Evolutionary conservation across 2,329 filamentous ascomycete species (phyloP), one percentile per base, ranked within the genome.

Genomic region (Paecilomyces sp.): DNA sequence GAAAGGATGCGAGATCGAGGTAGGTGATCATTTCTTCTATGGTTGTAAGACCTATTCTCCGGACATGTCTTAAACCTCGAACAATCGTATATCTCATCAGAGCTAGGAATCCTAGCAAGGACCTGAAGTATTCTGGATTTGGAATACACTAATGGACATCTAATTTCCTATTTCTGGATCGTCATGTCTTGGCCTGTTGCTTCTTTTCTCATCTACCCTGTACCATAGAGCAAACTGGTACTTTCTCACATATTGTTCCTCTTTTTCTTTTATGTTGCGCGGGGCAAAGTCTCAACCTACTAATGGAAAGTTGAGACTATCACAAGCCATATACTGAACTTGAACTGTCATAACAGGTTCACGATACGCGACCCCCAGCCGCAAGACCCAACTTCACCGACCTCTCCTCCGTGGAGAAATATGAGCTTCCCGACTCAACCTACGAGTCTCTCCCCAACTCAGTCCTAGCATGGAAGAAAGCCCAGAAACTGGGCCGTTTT

Each of bases 401-500:
- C 77, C 83, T 89, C 53, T 88, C 89, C 52, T 83, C 85, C 9
- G 91, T 97, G 4, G 86, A 92, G 59, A 97, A 97, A 79, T 97
- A 94, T 74, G 85, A 89, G 63, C 89, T 99, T 83, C 90, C 92
- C n/a, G 81, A 84, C 57, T 83, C 88, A 56, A 89, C 92, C 70
- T 99, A 99, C 77, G 91, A 92, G 72, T 85, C 86, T 69, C 91
- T 92, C 70, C 81, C 86, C 52, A 91, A 97, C 76, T 93, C 89
- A 3, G 94, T 99, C 13, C 84, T 97, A 25, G 90, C 92, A 5
- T 97, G 92, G 92, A 99, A 99, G 78, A 93, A 90, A 78, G 80
- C 86, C n/a, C 88, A 96, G 75, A 92, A 95, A 73, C 85, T 97
- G n/a, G 94, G 94, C 56, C 90, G 94, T 36, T 99, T 99, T 76